Percentiles rank a stretch among this genome's conserved stretches.
phyloP scores from a whole-genome alignment of 2,329 filamentous ascomycete species.

The Cladobotryum mycophilum region DNA sequence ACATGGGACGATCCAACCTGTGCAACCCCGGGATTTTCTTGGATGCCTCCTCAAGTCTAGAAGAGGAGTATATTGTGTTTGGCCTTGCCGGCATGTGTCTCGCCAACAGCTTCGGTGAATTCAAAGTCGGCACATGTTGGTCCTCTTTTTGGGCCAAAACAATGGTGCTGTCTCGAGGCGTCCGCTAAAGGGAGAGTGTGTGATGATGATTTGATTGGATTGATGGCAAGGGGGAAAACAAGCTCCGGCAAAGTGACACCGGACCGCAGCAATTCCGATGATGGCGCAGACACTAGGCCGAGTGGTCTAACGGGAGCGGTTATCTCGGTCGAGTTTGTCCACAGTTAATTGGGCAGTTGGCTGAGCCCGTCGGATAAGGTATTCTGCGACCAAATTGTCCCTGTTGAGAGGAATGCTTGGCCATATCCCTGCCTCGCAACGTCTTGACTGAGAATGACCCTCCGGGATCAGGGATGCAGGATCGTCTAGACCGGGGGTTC shows the following conservation, averaged over 20 bases:
- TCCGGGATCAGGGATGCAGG: not conserved
- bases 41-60: too few relatives aligned
- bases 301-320: not conserved
- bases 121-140: too few relatives aligned
- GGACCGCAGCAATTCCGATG: slow-evolving; percentile 1
- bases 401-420: not conserved
- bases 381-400: not conserved
- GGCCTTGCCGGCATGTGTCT: too few relatives aligned
- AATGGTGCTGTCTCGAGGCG: too few relatives aligned
- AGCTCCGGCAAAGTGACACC: slow-evolving; percentile 1
- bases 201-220: too few relatives aligned
- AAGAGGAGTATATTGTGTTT: too few relatives aligned
- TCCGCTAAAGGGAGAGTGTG: too few relatives aligned
- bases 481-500: not conserved
- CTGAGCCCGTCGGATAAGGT: not conserved
- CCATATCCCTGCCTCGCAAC: too few relatives aligned
- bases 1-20: not conserved
- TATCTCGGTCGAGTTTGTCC: not conserved
- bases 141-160: too few relatives aligned
- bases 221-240: not conserved
- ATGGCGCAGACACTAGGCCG: not conserved
- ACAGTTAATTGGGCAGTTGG: not conserved
- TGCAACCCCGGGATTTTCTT: too few relatives aligned
- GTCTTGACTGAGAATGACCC: too few relatives aligned
- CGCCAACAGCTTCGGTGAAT: too few relatives aligned